Conservation (phyloP, 2,329 filamentous ascomycete genomes). For the Diplodia corticola region DNA sequence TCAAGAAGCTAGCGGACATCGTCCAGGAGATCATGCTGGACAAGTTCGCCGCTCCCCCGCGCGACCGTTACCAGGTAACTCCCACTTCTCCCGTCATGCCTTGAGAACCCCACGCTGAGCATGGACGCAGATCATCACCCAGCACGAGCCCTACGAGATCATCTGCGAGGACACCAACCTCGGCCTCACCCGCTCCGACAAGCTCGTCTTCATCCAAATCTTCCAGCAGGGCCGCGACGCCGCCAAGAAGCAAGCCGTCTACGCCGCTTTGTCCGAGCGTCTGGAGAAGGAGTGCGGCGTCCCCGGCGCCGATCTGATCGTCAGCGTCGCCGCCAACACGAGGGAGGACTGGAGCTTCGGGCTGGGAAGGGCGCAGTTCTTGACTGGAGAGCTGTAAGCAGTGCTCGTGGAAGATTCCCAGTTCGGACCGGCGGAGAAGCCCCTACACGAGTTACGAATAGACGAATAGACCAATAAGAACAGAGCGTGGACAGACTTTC, state of each 20-base stretch:
- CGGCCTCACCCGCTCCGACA: conserved; percentile 29
- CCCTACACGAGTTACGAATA: not conserved
- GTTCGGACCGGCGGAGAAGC: not conserved
- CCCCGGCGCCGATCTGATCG: conserved; percentile 32
- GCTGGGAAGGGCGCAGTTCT: conserved; percentile 33
- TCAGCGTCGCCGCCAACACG: conserved; percentile 30
- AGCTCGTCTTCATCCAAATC: conserved; percentile 36
- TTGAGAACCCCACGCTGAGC: too few species aligned
- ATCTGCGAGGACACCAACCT: conserved; percentile 38
- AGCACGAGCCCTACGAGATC: conserved; percentile 35
- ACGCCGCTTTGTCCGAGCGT: conserved; percentile 29
- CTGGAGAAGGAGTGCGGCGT: conserved; percentile 29
- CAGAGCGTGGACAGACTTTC: not conserved
- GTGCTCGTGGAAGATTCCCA: too few species aligned
- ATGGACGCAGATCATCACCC: conserved; percentile 31
- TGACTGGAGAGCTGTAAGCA: conserved; percentile 27
- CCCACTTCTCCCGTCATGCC: not conserved
- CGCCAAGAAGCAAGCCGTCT: conserved; percentile 31
- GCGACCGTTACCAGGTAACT: conserved; percentile 33
- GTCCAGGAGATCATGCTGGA: conserved; percentile 33
- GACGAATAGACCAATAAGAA: not conserved
- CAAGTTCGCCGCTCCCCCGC: conserved; percentile 32
- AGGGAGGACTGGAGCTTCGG: conserved; percentile 39
- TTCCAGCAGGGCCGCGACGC: conserved; percentile 36
- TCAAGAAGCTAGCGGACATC: conserved; percentile 33